Base-by-base conservation (phyloP, 768 basidiomycete species). In the Russula virescens region DNA sequence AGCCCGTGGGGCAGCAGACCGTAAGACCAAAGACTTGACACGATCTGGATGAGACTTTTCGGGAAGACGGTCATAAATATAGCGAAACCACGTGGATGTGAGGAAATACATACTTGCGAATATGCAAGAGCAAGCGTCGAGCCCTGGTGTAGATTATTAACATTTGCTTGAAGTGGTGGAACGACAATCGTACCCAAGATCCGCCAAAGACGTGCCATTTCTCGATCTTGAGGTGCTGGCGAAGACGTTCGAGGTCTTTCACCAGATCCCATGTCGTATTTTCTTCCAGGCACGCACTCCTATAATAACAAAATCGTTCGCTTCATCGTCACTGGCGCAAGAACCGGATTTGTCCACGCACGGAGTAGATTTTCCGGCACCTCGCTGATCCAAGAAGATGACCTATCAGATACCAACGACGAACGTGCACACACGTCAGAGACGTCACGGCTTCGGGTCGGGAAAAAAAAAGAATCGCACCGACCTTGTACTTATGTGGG, bases 161-260 rank as follows among this genome's bases (percentile, higher is more conserved):
- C n/a, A n/a, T n/a, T n/a, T n/a, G n/a, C n/a, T n/a, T n/a, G n/a
- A n/a, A n/a, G n/a, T n/a, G n/a, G n/a, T n/a, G n/a, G n/a, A n/a
- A n/a, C n/a, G n/a, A n/a, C n/a, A n/a, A 38, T 38, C 38, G 38
- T 67, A 88, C 89, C 94, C 94, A 96, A 53, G 88, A 91, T 10
- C 94, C 94, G 31, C 95, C 95, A 71, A 98, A 97, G 28, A 97
- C 91, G 60, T 95, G 86, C 94, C 94, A 97, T 70, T 85, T 91
- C 21, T 91, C 86, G 60, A 98, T 80, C 46, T 75, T 75, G 18
- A 98, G 80, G 61, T 88, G 81, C 70, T 87, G 78, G 60, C 95
- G 81, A 26, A 96, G 75, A 69, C 78, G 87, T 72, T 98, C 95
- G 11, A 94, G 84, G 70, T 98, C 95, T 66, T 83, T 88, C 26